Percentiles rank a stretch among this genome's conserved stretches.
phyloP scores from a whole-genome alignment of 805 yeast genomes.

The Starmerella kuoi region DNA sequence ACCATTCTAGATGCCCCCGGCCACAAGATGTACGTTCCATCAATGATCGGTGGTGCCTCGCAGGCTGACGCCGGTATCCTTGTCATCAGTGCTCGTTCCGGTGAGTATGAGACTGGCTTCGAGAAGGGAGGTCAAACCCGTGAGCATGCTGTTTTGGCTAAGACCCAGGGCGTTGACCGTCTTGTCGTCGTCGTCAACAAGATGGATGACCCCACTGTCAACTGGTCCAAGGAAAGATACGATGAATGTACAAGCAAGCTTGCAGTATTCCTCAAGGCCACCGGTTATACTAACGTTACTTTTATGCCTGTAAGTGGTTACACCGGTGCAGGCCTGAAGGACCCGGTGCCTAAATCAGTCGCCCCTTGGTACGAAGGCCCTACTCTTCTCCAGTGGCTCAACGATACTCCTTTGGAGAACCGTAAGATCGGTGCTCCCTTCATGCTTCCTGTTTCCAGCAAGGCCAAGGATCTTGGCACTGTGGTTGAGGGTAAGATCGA shows the following conservation, averaged over 20 bases:
- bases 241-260: conserved; percentile 87
- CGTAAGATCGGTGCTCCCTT: conserved; percentile 90
- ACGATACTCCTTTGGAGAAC: conserved; percentile 63
- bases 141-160: conserved; percentile 94
- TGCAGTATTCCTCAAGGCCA: conserved; percentile 54
- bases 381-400: conserved; percentile 78
- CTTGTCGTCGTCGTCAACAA: conserved; percentile 89
- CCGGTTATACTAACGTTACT: conserved; percentile 81
- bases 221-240: conserved; percentile 92
- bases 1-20: conserved; percentile 99
- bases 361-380: conserved; percentile 97
- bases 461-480: conserved; percentile 95
- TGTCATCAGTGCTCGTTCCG: conserved; percentile 96
- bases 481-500: conserved; percentile 97
- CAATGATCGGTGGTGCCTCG: conserved; percentile 99
- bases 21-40: conserved; percentile 96
- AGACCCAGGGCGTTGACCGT: conserved; percentile 95
- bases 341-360: conserved; percentile 52
- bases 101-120: conserved; percentile 98
- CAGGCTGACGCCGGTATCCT: conserved; percentile 98
- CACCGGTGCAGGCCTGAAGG: conserved; percentile 94
- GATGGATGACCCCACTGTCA: conserved; percentile 97
- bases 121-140: conserved; percentile 99
- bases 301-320: conserved; percentile 98
- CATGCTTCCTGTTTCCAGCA: conserved; percentile 90